These are phyloP conservation scores for Alloascoidea hylecoeti DNA, from an alignment of 805 yeast species.

Conservation along the genomic window DNA sequence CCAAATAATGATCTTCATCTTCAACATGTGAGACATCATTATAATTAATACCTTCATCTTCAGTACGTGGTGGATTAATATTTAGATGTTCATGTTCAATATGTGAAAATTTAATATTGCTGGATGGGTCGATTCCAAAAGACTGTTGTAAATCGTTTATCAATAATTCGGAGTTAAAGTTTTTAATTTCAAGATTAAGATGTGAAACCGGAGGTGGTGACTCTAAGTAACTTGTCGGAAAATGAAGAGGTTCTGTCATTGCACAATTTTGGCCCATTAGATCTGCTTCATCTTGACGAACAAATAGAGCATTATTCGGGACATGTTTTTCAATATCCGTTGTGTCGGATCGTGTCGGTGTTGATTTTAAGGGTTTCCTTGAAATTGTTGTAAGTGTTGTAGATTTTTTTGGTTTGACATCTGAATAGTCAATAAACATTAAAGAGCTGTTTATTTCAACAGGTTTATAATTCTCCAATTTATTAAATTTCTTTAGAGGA, in stretches of 20 bases:
- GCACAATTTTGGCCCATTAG: not conserved
- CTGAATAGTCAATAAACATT: not conserved
- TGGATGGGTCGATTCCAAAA: too few relatives aligned
- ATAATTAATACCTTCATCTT: not conserved
- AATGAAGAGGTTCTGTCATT: too few relatives aligned
- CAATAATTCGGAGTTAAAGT: too few relatives aligned
- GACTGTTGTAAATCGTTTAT: too few relatives aligned
- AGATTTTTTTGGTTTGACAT: not conserved
- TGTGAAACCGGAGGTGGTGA: too few relatives aligned
- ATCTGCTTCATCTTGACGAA: not conserved
- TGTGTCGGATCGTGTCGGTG: not conserved
- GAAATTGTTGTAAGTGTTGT: not conserved
- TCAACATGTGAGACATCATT: not conserved
- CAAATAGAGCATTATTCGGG: too few relatives aligned
- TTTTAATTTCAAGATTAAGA: too few relatives aligned
- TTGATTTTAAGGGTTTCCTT: not conserved
- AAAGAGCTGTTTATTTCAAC: not conserved
- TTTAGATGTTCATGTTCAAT: too few relatives aligned
- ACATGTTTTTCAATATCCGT: too few relatives aligned
- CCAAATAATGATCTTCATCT: not conserved
- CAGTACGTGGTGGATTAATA: not conserved
- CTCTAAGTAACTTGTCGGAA: too few relatives aligned
- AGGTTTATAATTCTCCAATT: not conserved
- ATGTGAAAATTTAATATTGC: not conserved
- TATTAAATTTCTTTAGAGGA: not conserved